Conservation (phyloP, 176 grass and related monocot genomes). For the Phragmites australis region DNA sequence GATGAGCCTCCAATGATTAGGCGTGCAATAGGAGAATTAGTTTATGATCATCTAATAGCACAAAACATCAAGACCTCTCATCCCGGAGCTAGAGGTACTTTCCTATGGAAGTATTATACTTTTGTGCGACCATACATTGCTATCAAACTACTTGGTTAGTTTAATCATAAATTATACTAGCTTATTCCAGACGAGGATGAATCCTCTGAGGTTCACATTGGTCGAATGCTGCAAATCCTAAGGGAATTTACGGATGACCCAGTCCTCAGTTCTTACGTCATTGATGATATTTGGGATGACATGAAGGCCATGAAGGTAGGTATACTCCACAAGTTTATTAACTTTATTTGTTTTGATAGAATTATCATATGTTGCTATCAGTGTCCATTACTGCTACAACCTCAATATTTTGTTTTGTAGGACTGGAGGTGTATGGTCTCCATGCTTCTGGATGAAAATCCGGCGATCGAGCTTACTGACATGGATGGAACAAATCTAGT, state of each 20-base stretch:
- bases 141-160: conserved; percentile 33
- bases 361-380: conserved; percentile 28
- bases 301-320: conserved; percentile 99
- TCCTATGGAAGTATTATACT: conserved; percentile 13
- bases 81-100: conserved; percentile 60
- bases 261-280: conserved; percentile 89
- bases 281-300: conserved; percentile 99
- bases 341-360: conserved; percentile 5
- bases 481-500: conserved; percentile 92
- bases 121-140: conserved; percentile 1
- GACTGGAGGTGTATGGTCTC: conserved; percentile 95
- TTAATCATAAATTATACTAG: conserved; percentile 26
- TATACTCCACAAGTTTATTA: conserved; percentile 34
- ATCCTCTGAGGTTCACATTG: conserved; percentile 83
- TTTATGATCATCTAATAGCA: conserved; percentile 95
- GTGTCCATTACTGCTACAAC: neutral
- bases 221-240: conserved; percentile 90
- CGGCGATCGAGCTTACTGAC: conserved; percentile 70
- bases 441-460: conserved; percentile 91
- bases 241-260: conserved; percentile 96
- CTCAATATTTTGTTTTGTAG: conserved; percentile 47
- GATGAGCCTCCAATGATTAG: conserved; percentile 97
- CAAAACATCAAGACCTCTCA: conserved; percentile 92
- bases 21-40: conserved; percentile 96
- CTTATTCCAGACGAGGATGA: conserved; percentile 68